phyloP scores from a whole-genome alignment of 164 flowering plant species.

The Euptelea pleiosperma region DNA sequence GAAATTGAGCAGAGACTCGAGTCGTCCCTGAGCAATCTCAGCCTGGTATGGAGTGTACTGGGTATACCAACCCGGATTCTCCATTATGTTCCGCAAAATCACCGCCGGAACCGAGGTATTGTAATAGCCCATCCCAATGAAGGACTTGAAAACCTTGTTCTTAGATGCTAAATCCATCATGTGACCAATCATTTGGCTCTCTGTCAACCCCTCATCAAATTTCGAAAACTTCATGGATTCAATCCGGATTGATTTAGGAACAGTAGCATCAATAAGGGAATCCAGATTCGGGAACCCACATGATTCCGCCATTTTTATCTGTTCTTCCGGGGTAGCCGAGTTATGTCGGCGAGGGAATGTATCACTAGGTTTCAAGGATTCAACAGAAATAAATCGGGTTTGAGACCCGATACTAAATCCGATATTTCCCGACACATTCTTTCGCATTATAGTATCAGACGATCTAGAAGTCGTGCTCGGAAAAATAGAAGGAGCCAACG shows the following conservation, averaged over 20 bases:
- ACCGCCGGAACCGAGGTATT: conserved; percentile 82
- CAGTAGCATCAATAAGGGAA: conserved; percentile 83
- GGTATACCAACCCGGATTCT: conserved; percentile 98
- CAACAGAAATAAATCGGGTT: conserved; percentile 60
- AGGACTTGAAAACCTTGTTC: conserved; percentile 82
- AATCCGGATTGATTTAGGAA: conserved; percentile 75
- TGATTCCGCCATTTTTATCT: conserved; percentile 62
- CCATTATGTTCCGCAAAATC: conserved; percentile 90
- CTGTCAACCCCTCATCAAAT: conserved; percentile 88
- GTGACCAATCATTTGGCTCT: conserved; percentile 83
- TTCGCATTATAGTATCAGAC: conserved; percentile 13
- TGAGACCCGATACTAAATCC: conserved; percentile 29
- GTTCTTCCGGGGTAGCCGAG: conserved; percentile 88
- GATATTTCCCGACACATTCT: conserved; percentile 11
- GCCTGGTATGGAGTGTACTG: conserved; percentile 99
- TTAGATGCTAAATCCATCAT: conserved; percentile 65
- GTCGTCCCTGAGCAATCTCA: conserved; percentile 91
- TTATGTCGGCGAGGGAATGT: conserved; percentile 96
- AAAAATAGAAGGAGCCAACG: conserved; percentile 45
- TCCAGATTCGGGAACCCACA: conserved; percentile 64
- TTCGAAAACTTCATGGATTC: conserved; percentile 60
- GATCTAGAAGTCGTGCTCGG: conserved; percentile 13
- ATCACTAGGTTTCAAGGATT: conserved; percentile 76
- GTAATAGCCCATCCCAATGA: conserved; percentile 96
- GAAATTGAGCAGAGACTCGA: conserved; percentile 82